Percentiles rank a stretch among this genome's conserved stretches.
phyloP scores from a whole-genome alignment of 2,329 filamentous ascomycete genomes.

The Fusarium sp. region DNA sequence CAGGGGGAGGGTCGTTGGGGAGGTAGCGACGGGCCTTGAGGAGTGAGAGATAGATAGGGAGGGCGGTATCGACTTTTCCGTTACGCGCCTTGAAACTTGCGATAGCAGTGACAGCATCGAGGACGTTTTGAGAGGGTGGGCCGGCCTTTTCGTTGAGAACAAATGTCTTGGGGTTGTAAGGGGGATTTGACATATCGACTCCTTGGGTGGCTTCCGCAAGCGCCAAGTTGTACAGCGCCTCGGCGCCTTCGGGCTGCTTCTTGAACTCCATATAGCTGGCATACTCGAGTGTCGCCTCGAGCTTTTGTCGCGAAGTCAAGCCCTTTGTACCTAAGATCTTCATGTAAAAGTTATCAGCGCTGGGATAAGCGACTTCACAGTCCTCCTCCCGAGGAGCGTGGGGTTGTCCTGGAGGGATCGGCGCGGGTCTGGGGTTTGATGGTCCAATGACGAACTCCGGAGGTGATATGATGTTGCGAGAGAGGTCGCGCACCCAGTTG shows the following conservation, averaged over 20 bases:
- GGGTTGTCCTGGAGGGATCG: conserved; percentile 73
- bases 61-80: conserved; percentile 74
- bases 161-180: conserved; percentile 71
- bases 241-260: conserved; percentile 71
- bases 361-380: conserved; percentile 75
- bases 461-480: conserved; percentile 74
- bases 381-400: conserved; percentile 79
- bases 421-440: conserved; percentile 83
- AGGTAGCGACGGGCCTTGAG: conserved; percentile 80
- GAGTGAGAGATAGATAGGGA: conserved; percentile 88
- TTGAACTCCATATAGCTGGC: conserved; percentile 89
- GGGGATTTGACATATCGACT: conserved; percentile 55
- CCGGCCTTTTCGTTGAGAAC: conserved; percentile 71
- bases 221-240: conserved; percentile 80
- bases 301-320: conserved; percentile 80
- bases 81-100: conserved; percentile 81
- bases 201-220: conserved; percentile 77
- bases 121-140: conserved; percentile 76
- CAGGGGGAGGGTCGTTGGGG: conserved; percentile 53
- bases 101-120: conserved; percentile 80
- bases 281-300: conserved; percentile 85
- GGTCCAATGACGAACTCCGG: conserved; percentile 81
- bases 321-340: conserved; percentile 84
- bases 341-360: conserved; percentile 83
- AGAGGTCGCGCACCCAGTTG: conserved; percentile 79